phyloP scores from a whole-genome alignment of 371 early-diverging fungal species.

The Umbelopsis sp. region DNA sequence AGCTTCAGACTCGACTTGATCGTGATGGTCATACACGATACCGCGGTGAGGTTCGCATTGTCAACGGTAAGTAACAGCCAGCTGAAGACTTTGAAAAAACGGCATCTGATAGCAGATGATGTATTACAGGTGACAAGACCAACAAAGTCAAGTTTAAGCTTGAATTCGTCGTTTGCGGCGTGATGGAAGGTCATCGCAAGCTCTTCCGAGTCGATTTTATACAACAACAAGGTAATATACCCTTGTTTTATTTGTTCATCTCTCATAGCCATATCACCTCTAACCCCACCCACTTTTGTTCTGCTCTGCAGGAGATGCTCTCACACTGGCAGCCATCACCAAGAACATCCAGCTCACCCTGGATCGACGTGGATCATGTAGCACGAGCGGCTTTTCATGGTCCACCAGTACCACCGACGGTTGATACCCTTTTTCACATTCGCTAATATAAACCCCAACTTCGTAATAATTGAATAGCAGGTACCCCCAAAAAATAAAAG shows the following conservation, averaged over 20 bases:
- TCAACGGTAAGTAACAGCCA: background rate
- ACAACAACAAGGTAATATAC: background rate
- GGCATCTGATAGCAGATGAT: background rate
- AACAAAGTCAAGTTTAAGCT: constrained; percentile 10
- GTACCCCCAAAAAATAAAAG: background rate
- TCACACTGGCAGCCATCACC: constrained; percentile 1
- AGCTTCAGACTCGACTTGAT: constrained; percentile 3
- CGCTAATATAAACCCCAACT: too few species aligned
- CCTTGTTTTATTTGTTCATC: background rate
- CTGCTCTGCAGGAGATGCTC: background rate
- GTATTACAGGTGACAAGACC: background rate
- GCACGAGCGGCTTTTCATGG: constrained; percentile 10
- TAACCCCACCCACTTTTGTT: background rate
- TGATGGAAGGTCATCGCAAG: constrained; percentile 13
- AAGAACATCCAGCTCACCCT: background rate
- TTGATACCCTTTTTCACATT: background rate
- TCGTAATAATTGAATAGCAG: background rate
- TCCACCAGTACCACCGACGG: constrained; percentile 9
- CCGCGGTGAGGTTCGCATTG: constrained; percentile 4
- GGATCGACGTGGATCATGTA: constrained; percentile 2
- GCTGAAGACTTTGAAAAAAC: background rate
- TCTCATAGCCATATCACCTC: background rate
- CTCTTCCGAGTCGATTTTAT: constrained; percentile 12
- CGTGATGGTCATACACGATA: constrained; percentile 5
- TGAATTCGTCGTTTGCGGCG: constrained; percentile 5